Evolutionary conservation across 768 basidiomycete genomes (phyloP), one percentile per base, ranked within the genome.

Genomic region (Russula earlei): DNA sequence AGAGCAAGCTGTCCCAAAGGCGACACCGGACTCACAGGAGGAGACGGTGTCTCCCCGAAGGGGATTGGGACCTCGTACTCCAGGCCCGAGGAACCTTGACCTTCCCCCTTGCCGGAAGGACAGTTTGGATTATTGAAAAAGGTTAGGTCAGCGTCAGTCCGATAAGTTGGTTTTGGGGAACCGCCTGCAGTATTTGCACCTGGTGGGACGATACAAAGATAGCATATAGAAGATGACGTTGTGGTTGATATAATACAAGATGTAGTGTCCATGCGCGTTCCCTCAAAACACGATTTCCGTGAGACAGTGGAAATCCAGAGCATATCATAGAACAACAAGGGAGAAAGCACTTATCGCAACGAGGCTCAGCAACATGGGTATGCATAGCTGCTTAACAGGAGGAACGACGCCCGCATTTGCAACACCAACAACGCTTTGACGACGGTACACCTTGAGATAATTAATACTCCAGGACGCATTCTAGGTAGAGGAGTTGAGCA

Each of bases 401-500:
- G 55, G 22, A 44, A 38, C 43, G 19, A 34, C 22, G 29, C 44
- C 52, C n/a, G 56, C 54, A 44, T 44, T 43, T 20, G 62, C 61
- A 42, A 49, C 46, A 15, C 49, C 52, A 3, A 33, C 27, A 8
- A 62, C 38, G 37, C 24, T 44, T 40, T 62, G 62, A 27, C 55
- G 51, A 5, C 62, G 59, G 68, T 87, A 91, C 20, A 90, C 84
- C 65, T 87, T 86, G 41, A 91, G 72, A 5, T 74, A 80, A 65
- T 89, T 90, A 64, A 91, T 89, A 59, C 76, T 80, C 87, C 88
- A 90, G 0, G 83, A 78, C 0, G 87, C 86, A 67, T 88, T 88
- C 87, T 89, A 48, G 2, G 7, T 33, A 29, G 57, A 49, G 42
- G 19, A 24, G 27, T 22, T 38, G 5, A 34, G 31, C 17, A 49